Conservation (phyloP, 1,284 basidiomycete species). For the Thelephora terrestris region DNA sequence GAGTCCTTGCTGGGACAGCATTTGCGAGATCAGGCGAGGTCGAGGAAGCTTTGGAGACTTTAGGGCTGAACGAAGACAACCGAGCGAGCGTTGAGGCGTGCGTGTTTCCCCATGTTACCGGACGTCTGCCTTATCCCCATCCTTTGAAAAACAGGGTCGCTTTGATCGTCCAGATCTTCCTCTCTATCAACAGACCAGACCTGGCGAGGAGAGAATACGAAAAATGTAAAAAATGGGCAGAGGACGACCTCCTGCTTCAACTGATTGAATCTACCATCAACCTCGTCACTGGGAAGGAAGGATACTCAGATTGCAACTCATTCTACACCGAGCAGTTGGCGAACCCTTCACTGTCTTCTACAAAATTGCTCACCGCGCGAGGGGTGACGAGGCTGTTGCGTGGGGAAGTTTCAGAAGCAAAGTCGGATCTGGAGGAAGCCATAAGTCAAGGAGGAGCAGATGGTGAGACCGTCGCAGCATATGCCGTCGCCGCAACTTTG, state of each 20-base stretch:
- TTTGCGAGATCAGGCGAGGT: conserved; percentile 77
- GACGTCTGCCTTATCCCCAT: neutral
- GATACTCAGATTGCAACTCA: conserved; percentile 62
- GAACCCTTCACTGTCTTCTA: conserved; percentile 71
- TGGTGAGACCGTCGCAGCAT: conserved; percentile 62
- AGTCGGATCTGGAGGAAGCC: conserved; percentile 79
- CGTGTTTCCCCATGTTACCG: conserved; percentile 23
- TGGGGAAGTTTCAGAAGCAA: conserved; percentile 74
- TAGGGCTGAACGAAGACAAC: conserved; percentile 52
- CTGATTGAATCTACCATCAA: conserved; percentile 84
- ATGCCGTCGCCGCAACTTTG: conserved; percentile 57
- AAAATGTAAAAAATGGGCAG: conserved; percentile 73
- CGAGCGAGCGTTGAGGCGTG: conserved; percentile 81
- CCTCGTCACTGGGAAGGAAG: conserved; percentile 69
- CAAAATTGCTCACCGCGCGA: conserved; percentile 71
- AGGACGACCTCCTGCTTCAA: conserved; percentile 84
- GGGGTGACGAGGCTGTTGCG: conserved; percentile 77
- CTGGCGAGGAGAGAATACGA: conserved; percentile 81
- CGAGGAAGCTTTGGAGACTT: conserved; percentile 85
- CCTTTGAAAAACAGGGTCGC: conserved; percentile 46
- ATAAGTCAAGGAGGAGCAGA: conserved; percentile 43
- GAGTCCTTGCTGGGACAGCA: conserved; percentile 74
- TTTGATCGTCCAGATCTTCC: conserved; percentile 74
- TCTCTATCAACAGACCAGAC: conserved; percentile 77
- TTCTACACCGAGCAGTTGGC: conserved; percentile 91